phyloP scores from a whole-genome alignment of 2,329 filamentous ascomycete genomes.

The Monilinia laxa region DNA sequence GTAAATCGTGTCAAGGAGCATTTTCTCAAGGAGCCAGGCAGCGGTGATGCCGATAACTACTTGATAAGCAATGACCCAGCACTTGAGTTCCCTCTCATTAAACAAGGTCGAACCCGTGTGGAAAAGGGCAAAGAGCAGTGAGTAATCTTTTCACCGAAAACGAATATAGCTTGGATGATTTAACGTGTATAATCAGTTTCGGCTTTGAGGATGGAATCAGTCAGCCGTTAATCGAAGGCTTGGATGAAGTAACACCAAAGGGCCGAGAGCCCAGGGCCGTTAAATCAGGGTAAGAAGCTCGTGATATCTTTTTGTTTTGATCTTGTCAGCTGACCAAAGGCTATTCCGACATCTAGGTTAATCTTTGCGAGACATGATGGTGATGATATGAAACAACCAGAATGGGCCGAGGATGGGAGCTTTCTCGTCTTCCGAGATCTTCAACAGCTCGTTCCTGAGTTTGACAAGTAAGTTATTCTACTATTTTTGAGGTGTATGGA shows the following conservation, averaged over 20 bases:
- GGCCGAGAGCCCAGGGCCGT: constrained; percentile 36
- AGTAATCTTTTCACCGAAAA: background rate
- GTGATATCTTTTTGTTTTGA: background rate
- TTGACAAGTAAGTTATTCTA: constrained; percentile 44
- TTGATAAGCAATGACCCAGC: background rate
- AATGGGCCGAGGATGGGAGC: constrained; percentile 48
- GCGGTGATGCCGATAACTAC: constrained; percentile 6
- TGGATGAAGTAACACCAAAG: constrained; percentile 39
- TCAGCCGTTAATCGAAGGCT: constrained; percentile 43
- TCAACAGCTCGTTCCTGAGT: constrained; percentile 48
- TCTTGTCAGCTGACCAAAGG: background rate
- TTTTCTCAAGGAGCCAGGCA: background rate
- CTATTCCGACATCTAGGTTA: background rate
- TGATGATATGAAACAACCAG: constrained; percentile 38
- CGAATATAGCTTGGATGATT: background rate
- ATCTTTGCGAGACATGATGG: constrained; percentile 36
- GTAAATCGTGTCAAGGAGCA: background rate
- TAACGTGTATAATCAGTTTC: constrained; percentile 39
- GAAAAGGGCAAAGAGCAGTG: constrained; percentile 16
- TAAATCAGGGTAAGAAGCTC: constrained; percentile 34
- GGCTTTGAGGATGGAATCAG: constrained; percentile 47
- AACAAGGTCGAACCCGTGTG: background rate
- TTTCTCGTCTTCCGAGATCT: constrained; percentile 48
- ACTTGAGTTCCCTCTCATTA: background rate
- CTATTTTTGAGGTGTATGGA: constrained; percentile 27